These are phyloP conservation scores for Discostella pseudostelligera DNA, from an alignment of 108 stramenopile species.

Conservation along the genomic window DNA sequence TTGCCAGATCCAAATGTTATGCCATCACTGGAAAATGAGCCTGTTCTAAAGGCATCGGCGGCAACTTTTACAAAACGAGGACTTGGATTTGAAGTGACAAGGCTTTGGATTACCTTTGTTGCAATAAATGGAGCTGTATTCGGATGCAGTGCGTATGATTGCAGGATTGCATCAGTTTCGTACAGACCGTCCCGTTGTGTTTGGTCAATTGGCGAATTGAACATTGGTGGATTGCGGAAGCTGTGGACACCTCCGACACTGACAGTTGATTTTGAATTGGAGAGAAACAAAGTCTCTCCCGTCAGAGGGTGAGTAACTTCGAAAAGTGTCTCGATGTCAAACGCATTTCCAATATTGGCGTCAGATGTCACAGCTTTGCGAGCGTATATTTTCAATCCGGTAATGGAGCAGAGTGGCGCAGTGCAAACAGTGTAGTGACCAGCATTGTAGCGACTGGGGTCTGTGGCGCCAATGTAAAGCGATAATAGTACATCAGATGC, in stretches of 20 bases:
- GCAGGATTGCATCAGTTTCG: constrained; percentile 48
- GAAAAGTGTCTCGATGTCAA: constrained; percentile 49
- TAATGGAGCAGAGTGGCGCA: constrained; percentile 5
- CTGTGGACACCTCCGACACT: constrained; percentile 15
- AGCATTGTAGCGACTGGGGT: constrained; percentile 13
- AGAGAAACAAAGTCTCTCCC: constrained; percentile 25
- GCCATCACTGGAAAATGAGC: constrained; percentile 20
- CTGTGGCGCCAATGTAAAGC: constrained; percentile 24
- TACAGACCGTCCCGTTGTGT: constrained; percentile 25
- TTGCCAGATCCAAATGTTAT: constrained; percentile 46
- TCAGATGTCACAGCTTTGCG: constrained; percentile 5
- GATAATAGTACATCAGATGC: constrained; percentile 10
- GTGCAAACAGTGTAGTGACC: constrained; percentile 23
- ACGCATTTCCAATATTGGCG: constrained; percentile 12
- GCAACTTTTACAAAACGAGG: constrained; percentile 52
- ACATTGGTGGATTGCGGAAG: constrained; percentile 49
- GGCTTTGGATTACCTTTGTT: constrained; percentile 40
- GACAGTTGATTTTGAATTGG: constrained; percentile 48
- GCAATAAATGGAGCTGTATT: constrained; percentile 67
- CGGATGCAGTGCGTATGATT: constrained; percentile 30
- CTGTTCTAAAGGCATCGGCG: constrained; percentile 54
- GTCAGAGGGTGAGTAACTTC: constrained; percentile 26
- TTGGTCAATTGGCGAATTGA: constrained; percentile 17
- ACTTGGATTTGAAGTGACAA: constrained; percentile 65
- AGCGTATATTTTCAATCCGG: constrained; percentile 9